Conservation (phyloP, 2,329 filamentous ascomycete species). For the Ophiocordyceps unilateralis region DNA sequence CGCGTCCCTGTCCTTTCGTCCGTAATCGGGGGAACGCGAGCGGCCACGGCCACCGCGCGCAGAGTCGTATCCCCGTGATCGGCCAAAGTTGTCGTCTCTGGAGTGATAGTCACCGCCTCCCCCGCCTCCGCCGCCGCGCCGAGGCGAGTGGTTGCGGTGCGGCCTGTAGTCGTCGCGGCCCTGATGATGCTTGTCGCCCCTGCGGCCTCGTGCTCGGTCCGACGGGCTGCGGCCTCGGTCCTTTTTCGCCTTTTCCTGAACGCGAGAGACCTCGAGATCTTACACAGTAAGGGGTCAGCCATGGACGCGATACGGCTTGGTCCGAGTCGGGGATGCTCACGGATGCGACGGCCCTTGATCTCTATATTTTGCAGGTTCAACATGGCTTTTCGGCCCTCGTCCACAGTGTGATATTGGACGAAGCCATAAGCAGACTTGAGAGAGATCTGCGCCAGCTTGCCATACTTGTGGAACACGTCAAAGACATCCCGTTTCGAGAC, state of each 20-base stretch:
- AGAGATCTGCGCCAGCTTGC: slow-evolving; percentile 80
- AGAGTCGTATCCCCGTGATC: slow-evolving; percentile 24
- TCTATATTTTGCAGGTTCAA: slow-evolving; percentile 62
- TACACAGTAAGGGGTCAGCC: background rate
- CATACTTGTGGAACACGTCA: slow-evolving; percentile 72
- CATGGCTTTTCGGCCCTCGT: slow-evolving; percentile 60
- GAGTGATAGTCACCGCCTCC: slow-evolving; percentile 25
- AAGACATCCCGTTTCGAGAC: slow-evolving; percentile 91
- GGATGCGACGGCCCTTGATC: slow-evolving; percentile 80
- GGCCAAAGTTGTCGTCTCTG: slow-evolving; percentile 43
- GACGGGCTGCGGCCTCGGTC: slow-evolving; percentile 38
- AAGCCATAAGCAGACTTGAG: slow-evolving; percentile 96
- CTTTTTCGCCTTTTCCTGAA: slow-evolving; percentile 57
- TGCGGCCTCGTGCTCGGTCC: slow-evolving; percentile 30
- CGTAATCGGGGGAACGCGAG: slow-evolving; percentile 47
- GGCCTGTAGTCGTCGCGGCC: slow-evolving; percentile 48
- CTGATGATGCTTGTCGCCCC: slow-evolving; percentile 26
- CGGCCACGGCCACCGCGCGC: slow-evolving; percentile 35
- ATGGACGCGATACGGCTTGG: background rate
- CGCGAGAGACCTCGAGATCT: slow-evolving; percentile 78
- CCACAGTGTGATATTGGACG: slow-evolving; percentile 71
- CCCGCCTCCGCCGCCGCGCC: slow-evolving; percentile 22
- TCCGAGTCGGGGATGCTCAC: slow-evolving; percentile 35
- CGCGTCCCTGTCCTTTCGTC: slow-evolving; percentile 25
- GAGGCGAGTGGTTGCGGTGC: slow-evolving; percentile 41